Base-by-base conservation (phyloP, 2,329 filamentous ascomycete species). In the Cercospora beticola region DNA sequence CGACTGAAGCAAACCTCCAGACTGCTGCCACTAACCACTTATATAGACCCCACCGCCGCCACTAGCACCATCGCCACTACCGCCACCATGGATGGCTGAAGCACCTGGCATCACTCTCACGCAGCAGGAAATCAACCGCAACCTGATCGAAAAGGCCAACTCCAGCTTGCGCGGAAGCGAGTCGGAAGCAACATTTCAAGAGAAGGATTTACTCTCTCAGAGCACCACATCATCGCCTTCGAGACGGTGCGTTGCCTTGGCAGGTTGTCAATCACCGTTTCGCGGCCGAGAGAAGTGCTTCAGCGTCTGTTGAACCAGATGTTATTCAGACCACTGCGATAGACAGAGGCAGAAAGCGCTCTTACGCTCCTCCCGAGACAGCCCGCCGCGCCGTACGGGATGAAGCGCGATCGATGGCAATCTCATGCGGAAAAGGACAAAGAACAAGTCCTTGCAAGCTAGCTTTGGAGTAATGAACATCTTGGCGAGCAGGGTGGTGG, bases 331-430 rank as follows among this genome's bases (percentile, higher is more conserved):
- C 60, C 12, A 31, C 60, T n/a, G 56, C 56, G n/a, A 23, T 10
- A 23, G 30, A 59, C 56, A 62, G 60, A 52, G 60, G 30, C 31
- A 65, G 26, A 18, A 65, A 65, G 54, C 62, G 62, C n/a, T n/a
- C n/a, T n/a, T n/a, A n/a, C n/a, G n/a, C n/a, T n/a, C n/a, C n/a
- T n/a, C n/a, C n/a, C n/a, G n/a, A n/a, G n/a, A n/a, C n/a, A n/a
- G n/a, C n/a, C n/a, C n/a, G n/a, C n/a, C n/a, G n/a, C n/a, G n/a
- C n/a, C n/a, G n/a, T n/a, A n/a, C n/a, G n/a, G n/a, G n/a, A n/a
- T n/a, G n/a, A n/a, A n/a, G n/a, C n/a, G n/a, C n/a, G n/a, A n/a
- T n/a, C n/a, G n/a, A n/a, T n/a, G n/a, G n/a, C n/a, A n/a, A n/a
- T n/a, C n/a, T n/a, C n/a, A n/a, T n/a, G n/a, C n/a, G n/a, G n/a